phyloP scores from a whole-genome alignment of 345 rosid genomes.

The Rhodamnia rubescens region DNA sequence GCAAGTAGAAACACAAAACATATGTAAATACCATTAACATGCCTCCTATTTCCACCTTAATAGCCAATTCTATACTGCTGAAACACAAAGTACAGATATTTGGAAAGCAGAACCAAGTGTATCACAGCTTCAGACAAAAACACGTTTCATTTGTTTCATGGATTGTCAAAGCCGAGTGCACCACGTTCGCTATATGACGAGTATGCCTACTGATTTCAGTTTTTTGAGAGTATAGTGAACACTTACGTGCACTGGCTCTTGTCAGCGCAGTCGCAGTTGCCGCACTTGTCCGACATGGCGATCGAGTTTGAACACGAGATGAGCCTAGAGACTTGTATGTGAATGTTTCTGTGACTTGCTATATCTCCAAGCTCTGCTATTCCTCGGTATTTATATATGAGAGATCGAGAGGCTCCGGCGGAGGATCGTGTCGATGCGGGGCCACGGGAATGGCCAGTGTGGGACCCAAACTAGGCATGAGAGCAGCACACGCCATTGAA shows the following conservation, averaged over 20 bases:
- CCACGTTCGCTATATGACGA: not conserved
- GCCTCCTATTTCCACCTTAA: not conserved
- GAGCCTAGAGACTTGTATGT: not conserved
- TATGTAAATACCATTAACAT: not conserved
- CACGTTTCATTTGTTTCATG: not conserved
- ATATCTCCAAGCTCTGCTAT: not conserved
- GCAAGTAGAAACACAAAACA: not conserved
- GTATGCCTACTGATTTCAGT: not conserved
- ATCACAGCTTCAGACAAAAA: not conserved
- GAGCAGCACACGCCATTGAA: constrained; percentile 38
- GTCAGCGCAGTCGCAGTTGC: constrained; percentile 77
- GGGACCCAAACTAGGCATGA: constrained; percentile 7
- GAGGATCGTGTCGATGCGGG: not conserved
- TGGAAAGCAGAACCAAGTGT: not conserved
- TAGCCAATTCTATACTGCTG: not conserved
- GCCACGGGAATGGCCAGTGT: not conserved
- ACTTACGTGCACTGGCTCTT: constrained; percentile 68
- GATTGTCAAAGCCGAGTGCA: not conserved
- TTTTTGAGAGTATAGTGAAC: not conserved
- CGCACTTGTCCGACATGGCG: constrained; percentile 71
- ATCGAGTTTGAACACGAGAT: not conserved
- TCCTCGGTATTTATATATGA: constrained; percentile 39
- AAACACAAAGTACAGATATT: not conserved
- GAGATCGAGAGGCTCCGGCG: not conserved
- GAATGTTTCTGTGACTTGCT: constrained; percentile 1